phyloP scores from a whole-genome alignment of 495 filamentous ascomycete species.

The Hypoxylon rickii region DNA sequence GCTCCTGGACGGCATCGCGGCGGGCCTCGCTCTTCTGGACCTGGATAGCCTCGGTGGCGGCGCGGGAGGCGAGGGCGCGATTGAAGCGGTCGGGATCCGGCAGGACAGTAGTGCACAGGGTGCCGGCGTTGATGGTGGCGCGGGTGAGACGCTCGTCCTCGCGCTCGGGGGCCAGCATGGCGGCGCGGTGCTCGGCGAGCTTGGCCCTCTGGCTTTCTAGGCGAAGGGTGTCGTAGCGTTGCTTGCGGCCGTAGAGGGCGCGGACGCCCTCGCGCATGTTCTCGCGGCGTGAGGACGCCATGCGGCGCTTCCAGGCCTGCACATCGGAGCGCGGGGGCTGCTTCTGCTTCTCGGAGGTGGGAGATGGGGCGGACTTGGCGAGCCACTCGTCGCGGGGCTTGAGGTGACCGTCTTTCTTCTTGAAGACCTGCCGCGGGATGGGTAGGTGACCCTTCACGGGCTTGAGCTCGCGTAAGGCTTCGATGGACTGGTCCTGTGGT shows the following conservation, averaged over 20 bases:
- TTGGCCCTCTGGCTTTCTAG: constrained; percentile 13
- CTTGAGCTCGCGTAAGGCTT: constrained; percentile 39
- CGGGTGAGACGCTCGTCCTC: constrained; percentile 51
- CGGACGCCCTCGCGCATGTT: constrained; percentile 44
- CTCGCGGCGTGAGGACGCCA: constrained; percentile 44
- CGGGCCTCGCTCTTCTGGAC: constrained; percentile 43
- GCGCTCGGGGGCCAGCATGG: constrained; percentile 44
- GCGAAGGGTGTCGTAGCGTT: constrained; percentile 16
- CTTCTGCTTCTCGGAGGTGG: constrained; percentile 30
- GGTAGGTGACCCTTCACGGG: constrained; percentile 50
- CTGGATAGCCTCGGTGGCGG: constrained; percentile 23
- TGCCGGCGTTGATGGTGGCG: constrained; percentile 40
- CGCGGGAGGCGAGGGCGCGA: constrained; percentile 30
- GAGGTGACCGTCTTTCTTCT: constrained; percentile 37
- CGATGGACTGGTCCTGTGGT: constrained; percentile 46
- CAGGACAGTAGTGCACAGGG: constrained; percentile 33
- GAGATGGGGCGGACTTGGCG: constrained; percentile 28
- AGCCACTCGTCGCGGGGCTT: constrained; percentile 42
- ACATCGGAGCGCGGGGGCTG: constrained; percentile 35
- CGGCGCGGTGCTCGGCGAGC: constrained; percentile 30
- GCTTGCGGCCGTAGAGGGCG: constrained; percentile 47
- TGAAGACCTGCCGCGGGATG: constrained; percentile 50
- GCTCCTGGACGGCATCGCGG: constrained; percentile 49
- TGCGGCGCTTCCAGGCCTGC: constrained; percentile 39
- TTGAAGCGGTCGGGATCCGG: constrained; percentile 44